Evolutionary conservation across 495 filamentous ascomycete genomes (phyloP).

Genomic region (Neurospora tetraspora): DNA sequence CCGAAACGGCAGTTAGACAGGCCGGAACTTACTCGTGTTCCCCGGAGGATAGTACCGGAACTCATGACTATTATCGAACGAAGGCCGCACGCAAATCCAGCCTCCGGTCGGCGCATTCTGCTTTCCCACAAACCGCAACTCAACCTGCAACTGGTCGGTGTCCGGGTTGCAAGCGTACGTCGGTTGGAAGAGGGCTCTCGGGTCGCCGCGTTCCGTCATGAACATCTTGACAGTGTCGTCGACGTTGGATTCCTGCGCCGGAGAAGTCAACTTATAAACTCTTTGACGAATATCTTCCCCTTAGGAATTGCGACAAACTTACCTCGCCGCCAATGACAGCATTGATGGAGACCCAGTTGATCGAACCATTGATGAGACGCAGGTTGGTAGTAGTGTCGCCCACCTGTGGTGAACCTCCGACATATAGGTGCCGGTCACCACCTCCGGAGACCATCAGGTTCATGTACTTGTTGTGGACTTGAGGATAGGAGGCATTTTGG

Average conservation of each 20-base stretch:
- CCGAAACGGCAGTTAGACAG: not conserved
- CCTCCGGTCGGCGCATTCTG: constrained; percentile 27
- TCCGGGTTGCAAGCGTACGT: constrained; percentile 41
- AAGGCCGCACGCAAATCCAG: constrained; percentile 30
- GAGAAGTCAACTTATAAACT: not conserved
- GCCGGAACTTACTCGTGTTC: constrained; percentile 28
- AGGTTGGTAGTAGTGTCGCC: constrained; percentile 36
- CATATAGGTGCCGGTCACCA: constrained; percentile 40
- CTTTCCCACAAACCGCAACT: constrained; percentile 29
- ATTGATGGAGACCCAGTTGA: constrained; percentile 25
- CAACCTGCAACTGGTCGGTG: constrained; percentile 33
- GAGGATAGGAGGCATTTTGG: constrained; percentile 38
- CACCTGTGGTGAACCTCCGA: constrained; percentile 26
- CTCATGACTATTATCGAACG: constrained; percentile 31
- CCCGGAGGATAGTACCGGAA: constrained; percentile 37
- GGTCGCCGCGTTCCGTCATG: constrained; percentile 41
- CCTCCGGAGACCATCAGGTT: constrained; percentile 40
- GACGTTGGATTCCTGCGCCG: constrained; percentile 19
- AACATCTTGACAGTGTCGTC: constrained; percentile 50
- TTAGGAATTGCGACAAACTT: constrained; percentile 2
- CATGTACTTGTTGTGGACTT: constrained; percentile 39
- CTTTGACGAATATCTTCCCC: not conserved
- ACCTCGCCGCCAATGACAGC: constrained; percentile 40
- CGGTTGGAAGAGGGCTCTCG: constrained; percentile 37
- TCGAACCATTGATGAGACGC: constrained; percentile 35